These are phyloP conservation scores for Aspergillus pseudonomiae DNA, from an alignment of 2,329 filamentous ascomycete species.

Conservation along the genomic window DNA sequence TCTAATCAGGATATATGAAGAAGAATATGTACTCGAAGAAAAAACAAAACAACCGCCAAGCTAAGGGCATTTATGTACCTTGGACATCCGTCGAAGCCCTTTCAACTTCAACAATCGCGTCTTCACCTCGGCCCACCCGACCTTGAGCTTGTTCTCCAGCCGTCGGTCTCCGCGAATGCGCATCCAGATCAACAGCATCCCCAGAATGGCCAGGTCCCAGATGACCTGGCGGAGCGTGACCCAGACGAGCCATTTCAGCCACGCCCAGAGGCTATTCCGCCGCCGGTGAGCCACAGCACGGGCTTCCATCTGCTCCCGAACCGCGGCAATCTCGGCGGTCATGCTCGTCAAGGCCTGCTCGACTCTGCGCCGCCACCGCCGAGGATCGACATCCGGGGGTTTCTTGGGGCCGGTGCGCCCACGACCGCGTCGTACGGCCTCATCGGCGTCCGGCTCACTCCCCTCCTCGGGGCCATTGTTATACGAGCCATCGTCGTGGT, in stretches of 20 bases:
- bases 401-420: neutral
- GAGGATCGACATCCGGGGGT: constrained; percentile 36
- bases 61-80: constrained; percentile 26
- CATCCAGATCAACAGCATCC: constrained; percentile 44
- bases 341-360: constrained; percentile 85
- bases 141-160: constrained; percentile 42
- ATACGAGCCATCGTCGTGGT: constrained; percentile 5
- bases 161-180: constrained; percentile 46
- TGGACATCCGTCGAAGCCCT: constrained; percentile 25
- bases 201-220: constrained; percentile 65
- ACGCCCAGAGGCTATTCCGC: constrained; percentile 66
- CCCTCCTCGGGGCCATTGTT: constrained; percentile 11
- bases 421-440: neutral
- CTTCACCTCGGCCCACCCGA: constrained; percentile 39
- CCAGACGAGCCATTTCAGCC: constrained; percentile 73
- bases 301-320: constrained; percentile 85
- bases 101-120: constrained; percentile 33
- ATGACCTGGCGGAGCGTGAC: constrained; percentile 71
- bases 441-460: constrained; percentile 10
- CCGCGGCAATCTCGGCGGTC: constrained; percentile 87
- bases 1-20: constrained; percentile 3
- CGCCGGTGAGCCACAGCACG: constrained; percentile 72
- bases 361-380: constrained; percentile 77
- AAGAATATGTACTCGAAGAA: constrained; percentile 7
- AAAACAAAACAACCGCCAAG: constrained; percentile 22